Percentiles rank a stretch among this genome's conserved stretches.
phyloP scores from a whole-genome alignment of 495 filamentous ascomycete genomes.

The Aspergillus steynii region DNA sequence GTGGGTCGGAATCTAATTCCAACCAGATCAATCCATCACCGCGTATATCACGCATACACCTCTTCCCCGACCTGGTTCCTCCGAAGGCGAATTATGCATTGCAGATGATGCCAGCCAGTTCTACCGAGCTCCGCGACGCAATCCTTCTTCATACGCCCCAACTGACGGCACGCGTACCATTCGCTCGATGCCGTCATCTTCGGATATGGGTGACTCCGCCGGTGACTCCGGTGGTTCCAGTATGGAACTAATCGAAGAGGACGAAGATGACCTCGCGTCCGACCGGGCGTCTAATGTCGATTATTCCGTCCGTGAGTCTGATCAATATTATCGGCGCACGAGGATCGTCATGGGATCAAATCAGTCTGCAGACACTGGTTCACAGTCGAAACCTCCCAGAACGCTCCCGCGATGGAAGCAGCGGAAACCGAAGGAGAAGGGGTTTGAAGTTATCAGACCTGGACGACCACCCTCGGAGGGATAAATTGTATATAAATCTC shows the following conservation, averaged over 20 bases:
- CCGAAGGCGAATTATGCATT: neutral
- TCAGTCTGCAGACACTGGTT: neutral
- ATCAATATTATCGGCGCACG: conserved; percentile 12
- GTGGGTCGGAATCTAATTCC: neutral
- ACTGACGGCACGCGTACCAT: neutral
- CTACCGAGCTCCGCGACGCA: conserved; percentile 6
- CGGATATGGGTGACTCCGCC: neutral
- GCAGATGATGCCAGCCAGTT: neutral
- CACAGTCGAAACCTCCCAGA: neutral
- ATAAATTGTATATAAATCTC: neutral
- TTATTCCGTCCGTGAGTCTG: conserved; percentile 17
- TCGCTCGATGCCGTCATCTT: neutral
- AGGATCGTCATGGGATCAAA: neutral
- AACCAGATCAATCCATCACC: neutral
- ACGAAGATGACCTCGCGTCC: neutral
- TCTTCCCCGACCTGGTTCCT: conserved; percentile 2
- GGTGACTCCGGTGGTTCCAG: conserved; percentile 1
- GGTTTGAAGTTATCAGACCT: conserved; percentile 20
- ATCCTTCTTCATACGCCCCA: neutral
- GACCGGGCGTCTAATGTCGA: conserved; percentile 3
- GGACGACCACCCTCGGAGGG: neutral
- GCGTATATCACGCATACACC: neutral
- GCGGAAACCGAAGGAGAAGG: conserved; percentile 12
- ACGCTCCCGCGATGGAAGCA: conserved; percentile 2
- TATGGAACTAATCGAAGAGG: conserved; percentile 6